Evolutionary conservation across 768 basidiomycete species (phyloP).

Genomic region (Russula brevipes): DNA sequence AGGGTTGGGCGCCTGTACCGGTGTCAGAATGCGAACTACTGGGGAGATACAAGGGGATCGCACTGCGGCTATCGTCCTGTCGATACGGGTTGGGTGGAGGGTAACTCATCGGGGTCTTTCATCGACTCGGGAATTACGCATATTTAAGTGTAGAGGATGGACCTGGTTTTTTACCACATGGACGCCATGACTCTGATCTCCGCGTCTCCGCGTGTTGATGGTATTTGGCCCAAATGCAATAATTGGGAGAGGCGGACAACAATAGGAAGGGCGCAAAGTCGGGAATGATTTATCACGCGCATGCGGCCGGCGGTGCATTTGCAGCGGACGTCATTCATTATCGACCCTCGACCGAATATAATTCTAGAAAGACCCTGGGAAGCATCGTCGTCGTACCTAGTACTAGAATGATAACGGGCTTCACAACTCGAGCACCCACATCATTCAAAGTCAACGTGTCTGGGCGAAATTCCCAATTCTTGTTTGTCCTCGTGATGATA

Average conservation of each 20-base stretch:
- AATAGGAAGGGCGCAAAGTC: too few relatives aligned
- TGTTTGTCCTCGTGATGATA: constrained; percentile 34
- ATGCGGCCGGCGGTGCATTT: neutral
- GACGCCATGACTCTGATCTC: too few relatives aligned
- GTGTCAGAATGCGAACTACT: neutral
- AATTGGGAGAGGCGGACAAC: constrained; percentile 16
- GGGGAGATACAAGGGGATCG: neutral
- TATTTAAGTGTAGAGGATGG: constrained; percentile 2
- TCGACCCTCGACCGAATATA: neutral
- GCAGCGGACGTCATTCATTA: neutral
- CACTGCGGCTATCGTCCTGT: neutral
- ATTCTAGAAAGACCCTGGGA: neutral
- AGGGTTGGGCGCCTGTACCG: neutral
- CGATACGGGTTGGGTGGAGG: neutral
- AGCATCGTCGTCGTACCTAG: neutral
- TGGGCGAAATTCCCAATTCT: constrained; percentile 64
- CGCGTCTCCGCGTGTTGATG: neutral
- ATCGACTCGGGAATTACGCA: neutral
- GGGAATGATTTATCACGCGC: too few relatives aligned
- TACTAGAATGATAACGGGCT: neutral
- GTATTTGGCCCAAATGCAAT: neutral
- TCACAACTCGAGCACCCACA: neutral
- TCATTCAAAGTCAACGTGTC: neutral
- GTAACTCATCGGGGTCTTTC: constrained; percentile 4
- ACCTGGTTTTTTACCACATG: constrained; percentile 1